phyloP scores from a whole-genome alignment of 2,329 filamentous ascomycete genomes.

The Pseudopyricularia javanii region DNA sequence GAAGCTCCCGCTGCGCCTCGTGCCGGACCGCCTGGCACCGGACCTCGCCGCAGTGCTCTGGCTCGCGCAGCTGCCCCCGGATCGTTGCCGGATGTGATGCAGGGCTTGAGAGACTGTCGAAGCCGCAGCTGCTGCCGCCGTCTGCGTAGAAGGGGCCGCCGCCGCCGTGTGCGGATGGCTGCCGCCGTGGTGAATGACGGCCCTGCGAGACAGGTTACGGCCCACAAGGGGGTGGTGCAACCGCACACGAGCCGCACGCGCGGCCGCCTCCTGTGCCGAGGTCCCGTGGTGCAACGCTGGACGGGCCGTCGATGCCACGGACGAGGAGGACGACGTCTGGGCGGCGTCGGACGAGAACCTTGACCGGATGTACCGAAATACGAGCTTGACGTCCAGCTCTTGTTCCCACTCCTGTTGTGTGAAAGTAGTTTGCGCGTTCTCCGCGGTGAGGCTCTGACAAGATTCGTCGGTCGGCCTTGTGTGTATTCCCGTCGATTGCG shows the following conservation, averaged over 20 bases:
- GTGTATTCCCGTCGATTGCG: background rate
- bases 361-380: constrained; percentile 76
- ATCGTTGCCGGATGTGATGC: constrained; percentile 52
- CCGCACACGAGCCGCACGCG: constrained; percentile 71
- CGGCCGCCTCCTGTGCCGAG: constrained; percentile 51
- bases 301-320: constrained; percentile 19
- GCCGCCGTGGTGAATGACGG: background rate
- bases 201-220: constrained; percentile 16
- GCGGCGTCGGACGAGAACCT: constrained; percentile 50
- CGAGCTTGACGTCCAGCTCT: constrained; percentile 79
- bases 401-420: constrained; percentile 84
- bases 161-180: constrained; percentile 22
- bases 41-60: constrained; percentile 49
- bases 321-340: constrained; percentile 12
- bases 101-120: constrained; percentile 14
- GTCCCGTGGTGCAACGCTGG: constrained; percentile 33
- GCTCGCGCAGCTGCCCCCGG: constrained; percentile 63
- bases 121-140: background rate
- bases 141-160: too few species aligned
- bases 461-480: background rate
- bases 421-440: constrained; percentile 20
- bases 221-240: constrained; percentile 82
- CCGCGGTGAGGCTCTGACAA: background rate
- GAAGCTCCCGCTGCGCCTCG: constrained; percentile 35
- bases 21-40: constrained; percentile 33